Evolutionary conservation across 1,284 basidiomycete species (phyloP).

Genomic region (Cutaneotrichosporon mucoides): DNA sequence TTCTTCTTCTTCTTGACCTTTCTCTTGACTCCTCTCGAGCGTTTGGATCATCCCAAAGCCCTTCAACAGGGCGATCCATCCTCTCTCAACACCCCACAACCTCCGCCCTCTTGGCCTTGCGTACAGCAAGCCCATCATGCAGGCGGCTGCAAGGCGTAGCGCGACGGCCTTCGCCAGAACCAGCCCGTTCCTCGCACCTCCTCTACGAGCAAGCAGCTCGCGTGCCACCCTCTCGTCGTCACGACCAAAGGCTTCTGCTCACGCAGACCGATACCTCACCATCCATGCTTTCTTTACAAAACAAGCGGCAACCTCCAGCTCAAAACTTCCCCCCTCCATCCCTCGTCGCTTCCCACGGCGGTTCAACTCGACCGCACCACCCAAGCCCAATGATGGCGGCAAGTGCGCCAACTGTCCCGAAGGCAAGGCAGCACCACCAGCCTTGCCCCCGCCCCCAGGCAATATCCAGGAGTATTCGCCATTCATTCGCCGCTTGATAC

Average conservation of each 20-base stretch:
- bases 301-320: conserved; percentile 24
- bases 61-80: conserved; percentile 12
- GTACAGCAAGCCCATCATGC: neutral
- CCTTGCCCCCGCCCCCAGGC: conserved; percentile 2
- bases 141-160: neutral
- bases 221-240: neutral
- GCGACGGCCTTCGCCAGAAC: neutral
- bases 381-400: neutral
- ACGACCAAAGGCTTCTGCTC: conserved; percentile 15
- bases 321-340: neutral
- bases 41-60: neutral
- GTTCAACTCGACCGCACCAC: neutral
- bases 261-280: conserved; percentile 1
- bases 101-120: neutral
- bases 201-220: conserved; percentile 5
- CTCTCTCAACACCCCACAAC: neutral
- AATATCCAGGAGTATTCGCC: conserved; percentile 62
- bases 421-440: conserved; percentile 2
- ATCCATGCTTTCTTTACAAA: conserved; percentile 53
- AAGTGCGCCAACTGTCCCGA: conserved; percentile 4
- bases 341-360: conserved; percentile 2
- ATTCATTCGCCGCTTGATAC: conserved; percentile 65
- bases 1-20: neutral
- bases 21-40: neutral
- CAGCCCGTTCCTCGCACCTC: neutral